These are phyloP conservation scores for Plasmodium gaboni DNA, from an alignment of 169 alveolate genomes.

Conservation along the genomic window DNA sequence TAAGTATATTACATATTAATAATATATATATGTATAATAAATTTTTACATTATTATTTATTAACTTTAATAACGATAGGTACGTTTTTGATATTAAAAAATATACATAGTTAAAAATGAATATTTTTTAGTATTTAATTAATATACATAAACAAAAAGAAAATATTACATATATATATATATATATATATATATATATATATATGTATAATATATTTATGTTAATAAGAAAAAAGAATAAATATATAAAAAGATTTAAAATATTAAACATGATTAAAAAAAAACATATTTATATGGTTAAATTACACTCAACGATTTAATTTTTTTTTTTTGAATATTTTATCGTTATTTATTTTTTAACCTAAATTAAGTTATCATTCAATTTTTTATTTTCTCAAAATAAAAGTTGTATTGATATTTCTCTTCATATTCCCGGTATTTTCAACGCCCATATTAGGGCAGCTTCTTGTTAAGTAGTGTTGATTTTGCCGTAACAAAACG, in stretches of 20 bases:
- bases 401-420: constrained; percentile 14
- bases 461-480: constrained; percentile 71
- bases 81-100: constrained; percentile 23
- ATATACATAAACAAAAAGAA: background rate
- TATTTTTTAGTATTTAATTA: background rate
- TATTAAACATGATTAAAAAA: background rate
- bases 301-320: constrained; percentile 71
- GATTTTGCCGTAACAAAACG: constrained; percentile 61
- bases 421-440: constrained; percentile 71
- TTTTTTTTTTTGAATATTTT: constrained; percentile 17
- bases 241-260: background rate
- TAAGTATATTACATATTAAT: no score
- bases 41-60: no score
- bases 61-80: background rate
- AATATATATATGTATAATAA: no score
- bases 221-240: background rate
- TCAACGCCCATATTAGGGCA: constrained; percentile 70
- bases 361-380: constrained; percentile 2
- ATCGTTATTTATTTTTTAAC: constrained; percentile 68
- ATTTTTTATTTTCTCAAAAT: constrained; percentile 6
- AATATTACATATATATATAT: background rate
- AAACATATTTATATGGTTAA: constrained; percentile 17
- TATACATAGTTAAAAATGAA: background rate
- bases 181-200: constrained; percentile 14
- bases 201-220: background rate